phyloP scores from a whole-genome alignment of 148 eudicot species.

The Tetragonia tetragonoides region DNA sequence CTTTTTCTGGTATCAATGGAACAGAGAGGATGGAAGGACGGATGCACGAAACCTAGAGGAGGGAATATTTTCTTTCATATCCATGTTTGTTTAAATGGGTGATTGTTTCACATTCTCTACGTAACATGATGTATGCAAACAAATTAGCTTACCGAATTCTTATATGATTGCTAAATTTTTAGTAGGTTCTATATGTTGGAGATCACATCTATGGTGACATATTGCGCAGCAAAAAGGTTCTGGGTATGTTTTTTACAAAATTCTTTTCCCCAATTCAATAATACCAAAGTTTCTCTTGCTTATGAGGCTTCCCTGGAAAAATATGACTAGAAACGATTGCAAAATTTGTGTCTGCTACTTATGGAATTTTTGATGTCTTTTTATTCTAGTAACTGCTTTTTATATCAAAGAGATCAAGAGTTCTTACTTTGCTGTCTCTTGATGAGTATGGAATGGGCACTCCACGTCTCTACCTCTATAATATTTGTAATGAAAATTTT shows the following conservation, averaged over 20 bases:
- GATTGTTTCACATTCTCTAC: neutral
- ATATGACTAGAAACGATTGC: neutral
- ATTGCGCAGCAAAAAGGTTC: conserved; percentile 86
- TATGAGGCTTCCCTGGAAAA: neutral
- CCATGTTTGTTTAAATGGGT: neutral
- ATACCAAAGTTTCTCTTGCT: neutral
- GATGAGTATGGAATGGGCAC: neutral
- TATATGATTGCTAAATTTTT: conserved; percentile 22
- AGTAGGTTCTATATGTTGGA: conserved; percentile 90
- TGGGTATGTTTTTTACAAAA: conserved; percentile 47
- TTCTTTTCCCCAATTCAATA: conserved; percentile 4
- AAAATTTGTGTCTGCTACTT: neutral
- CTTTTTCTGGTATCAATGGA: neutral
- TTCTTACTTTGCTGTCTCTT: neutral
- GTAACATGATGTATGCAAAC: neutral
- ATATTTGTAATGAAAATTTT: too few relatives aligned
- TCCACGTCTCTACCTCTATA: too few relatives aligned
- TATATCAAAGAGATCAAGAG: neutral
- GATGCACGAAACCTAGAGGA: neutral
- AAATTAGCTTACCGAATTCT: neutral
- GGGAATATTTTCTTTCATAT: neutral
- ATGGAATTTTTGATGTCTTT: neutral
- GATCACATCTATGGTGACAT: conserved; percentile 99
- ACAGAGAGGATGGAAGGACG: neutral
- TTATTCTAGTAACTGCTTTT: neutral